A percentile compares a stretch with the other conserved stretches of the same genome.
Conservation (phyloP, 495 filamentous ascomycete species). For the Penicillium bialowiezense region DNA sequence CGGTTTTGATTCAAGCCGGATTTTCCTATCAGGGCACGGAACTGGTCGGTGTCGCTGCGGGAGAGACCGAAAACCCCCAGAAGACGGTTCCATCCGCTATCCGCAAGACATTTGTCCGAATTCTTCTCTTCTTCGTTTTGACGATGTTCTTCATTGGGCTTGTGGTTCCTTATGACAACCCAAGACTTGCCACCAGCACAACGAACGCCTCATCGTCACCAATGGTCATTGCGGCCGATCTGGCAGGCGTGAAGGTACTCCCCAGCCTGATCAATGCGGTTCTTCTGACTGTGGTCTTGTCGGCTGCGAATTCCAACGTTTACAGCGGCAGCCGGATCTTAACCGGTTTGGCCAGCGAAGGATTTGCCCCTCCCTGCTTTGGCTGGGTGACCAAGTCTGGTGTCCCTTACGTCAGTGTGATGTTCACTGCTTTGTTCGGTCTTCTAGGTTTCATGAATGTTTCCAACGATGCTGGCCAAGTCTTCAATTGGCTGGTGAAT, state of each 20-base stretch:
- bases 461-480: slow-evolving; percentile 29
- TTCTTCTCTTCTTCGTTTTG: slow-evolving; percentile 65
- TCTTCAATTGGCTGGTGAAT: slow-evolving; percentile 56
- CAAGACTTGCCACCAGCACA: slow-evolving; percentile 21
- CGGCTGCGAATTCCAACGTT: slow-evolving; percentile 72
- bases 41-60: slow-evolving; percentile 63
- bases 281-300: slow-evolving; percentile 64
- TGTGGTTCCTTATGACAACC: slow-evolving; percentile 51
- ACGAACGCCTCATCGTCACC: slow-evolving; percentile 62
- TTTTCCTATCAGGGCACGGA: slow-evolving; percentile 69
- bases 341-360: slow-evolving; percentile 56
- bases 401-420: slow-evolving; percentile 48
- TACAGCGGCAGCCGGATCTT: slow-evolving; percentile 69
- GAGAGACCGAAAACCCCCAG: slow-evolving; percentile 63
- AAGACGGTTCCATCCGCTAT: slow-evolving; percentile 63
- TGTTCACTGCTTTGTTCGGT: slow-evolving; percentile 44
- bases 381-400: slow-evolving; percentile 42
- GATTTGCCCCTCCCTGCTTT: slow-evolving; percentile 57
- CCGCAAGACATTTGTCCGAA: slow-evolving; percentile 66
- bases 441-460: slow-evolving; percentile 51
- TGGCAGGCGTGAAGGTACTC: slow-evolving; percentile 62
- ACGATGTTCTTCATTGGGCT: slow-evolving; percentile 68
- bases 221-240: slow-evolving; percentile 59
- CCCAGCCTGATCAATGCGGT: slow-evolving; percentile 77
- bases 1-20: slow-evolving; percentile 47